phyloP scores from a whole-genome alignment of 179 eudicot species.

The Spinacia oleracea region DNA sequence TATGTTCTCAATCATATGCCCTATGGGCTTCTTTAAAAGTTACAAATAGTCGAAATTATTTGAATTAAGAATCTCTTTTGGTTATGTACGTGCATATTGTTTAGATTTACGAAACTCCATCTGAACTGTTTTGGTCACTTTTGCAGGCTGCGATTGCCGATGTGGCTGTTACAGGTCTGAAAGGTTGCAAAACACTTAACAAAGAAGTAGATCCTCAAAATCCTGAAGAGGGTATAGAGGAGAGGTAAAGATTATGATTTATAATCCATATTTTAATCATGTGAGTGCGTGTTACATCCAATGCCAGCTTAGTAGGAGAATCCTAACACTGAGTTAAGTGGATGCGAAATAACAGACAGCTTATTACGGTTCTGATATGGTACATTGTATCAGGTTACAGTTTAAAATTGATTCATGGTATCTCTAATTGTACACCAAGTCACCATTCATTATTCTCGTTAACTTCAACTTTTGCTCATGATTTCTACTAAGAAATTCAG shows the following conservation, averaged over 20 bases:
- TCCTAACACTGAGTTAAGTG: neutral
- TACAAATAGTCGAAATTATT: neutral
- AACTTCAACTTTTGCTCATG: neutral
- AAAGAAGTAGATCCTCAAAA: constrained; percentile 91
- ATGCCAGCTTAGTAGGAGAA: neutral
- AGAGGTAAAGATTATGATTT: constrained; percentile 53
- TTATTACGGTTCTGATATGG: no score
- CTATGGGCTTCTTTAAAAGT: neutral
- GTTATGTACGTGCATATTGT: constrained; percentile 11
- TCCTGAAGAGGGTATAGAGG: constrained; percentile 73
- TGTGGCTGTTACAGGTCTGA: constrained; percentile 75
- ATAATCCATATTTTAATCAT: neutral
- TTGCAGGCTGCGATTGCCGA: constrained; percentile 78
- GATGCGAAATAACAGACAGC: neutral
- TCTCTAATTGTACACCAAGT: neutral
- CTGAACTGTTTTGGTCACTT: constrained; percentile 19
- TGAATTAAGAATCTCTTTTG: neutral
- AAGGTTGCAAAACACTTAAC: constrained; percentile 92
- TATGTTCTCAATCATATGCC: neutral
- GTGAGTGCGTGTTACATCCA: neutral
- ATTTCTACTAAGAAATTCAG: neutral
- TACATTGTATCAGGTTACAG: neutral
- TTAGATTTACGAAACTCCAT: constrained; percentile 1
- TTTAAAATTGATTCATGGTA: neutral
- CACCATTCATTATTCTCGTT: neutral